Conservation (phyloP, 176 grass and related monocot genomes). For the Aegilops sharonensis region DNA sequence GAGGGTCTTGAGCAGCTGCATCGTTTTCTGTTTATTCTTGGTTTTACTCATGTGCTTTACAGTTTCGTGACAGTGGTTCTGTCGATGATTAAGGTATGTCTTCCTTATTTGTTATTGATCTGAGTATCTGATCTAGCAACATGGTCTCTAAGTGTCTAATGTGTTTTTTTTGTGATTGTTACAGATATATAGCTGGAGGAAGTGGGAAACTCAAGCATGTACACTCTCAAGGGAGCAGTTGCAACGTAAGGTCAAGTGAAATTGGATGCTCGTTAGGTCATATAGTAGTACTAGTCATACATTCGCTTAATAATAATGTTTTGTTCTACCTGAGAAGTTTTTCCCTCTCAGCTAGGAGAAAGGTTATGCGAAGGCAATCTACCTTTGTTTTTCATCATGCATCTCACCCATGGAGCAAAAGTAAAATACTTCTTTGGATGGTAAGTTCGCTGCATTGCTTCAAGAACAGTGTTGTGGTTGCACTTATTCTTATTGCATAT, state of each 20-base stretch:
- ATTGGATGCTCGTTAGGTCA: not conserved
- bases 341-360: constrained; percentile 68
- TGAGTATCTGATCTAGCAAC: not conserved
- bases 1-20: constrained; percentile 93
- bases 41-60: constrained; percentile 88
- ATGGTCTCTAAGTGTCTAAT: not conserved
- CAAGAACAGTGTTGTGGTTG: not conserved
- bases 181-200: constrained; percentile 99
- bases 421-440: constrained; percentile 96
- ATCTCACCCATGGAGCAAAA: constrained; percentile 99
- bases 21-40: constrained; percentile 87
- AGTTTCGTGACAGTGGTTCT: constrained; percentile 90
- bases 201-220: constrained; percentile 75
- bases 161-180: not conserved
- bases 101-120: not conserved
- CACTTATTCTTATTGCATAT: not conserved
- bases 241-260: constrained; percentile 62
- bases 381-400: constrained; percentile 89
- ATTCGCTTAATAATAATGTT: not conserved
- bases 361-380: constrained; percentile 80
- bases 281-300: not conserved
- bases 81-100: constrained; percentile 85
- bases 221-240: constrained; percentile 62
- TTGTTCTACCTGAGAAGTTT: not conserved
- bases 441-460: constrained; percentile 27